These are phyloP conservation scores for Colletotrichum tamarilloi DNA, from an alignment of 2,329 filamentous ascomycete species.

Conservation along the genomic window DNA sequence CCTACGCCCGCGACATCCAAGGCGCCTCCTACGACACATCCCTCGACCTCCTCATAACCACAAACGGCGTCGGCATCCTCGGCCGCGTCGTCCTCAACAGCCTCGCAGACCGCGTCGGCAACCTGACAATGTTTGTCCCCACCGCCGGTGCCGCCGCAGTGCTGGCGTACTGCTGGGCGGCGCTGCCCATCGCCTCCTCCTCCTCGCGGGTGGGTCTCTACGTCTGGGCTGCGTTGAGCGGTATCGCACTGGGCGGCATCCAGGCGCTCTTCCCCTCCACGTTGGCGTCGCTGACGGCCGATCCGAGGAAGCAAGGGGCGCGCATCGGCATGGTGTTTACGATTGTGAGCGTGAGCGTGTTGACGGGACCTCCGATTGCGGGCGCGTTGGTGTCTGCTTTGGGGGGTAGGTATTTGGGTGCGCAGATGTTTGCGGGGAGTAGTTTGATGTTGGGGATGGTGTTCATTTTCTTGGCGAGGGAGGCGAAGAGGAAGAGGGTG, in stretches of 20 bases:
- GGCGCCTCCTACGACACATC: conserved; percentile 48
- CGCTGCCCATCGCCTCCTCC: conserved; percentile 39
- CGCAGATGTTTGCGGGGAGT: neutral
- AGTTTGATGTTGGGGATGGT: conserved; percentile 6
- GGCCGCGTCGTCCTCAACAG: conserved; percentile 50
- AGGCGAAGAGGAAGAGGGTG: conserved; percentile 37
- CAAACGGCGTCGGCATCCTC: conserved; percentile 53
- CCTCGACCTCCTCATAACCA: conserved; percentile 49
- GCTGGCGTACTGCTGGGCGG: conserved; percentile 66
- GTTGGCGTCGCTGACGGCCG: conserved; percentile 63
- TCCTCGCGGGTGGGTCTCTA: conserved; percentile 56
- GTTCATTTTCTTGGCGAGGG: neutral
- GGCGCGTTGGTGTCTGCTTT: conserved; percentile 58
- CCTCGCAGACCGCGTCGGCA: conserved; percentile 49
- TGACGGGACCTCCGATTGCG: conserved; percentile 62
- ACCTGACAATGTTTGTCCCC: conserved; percentile 60
- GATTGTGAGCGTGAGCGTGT: conserved; percentile 62
- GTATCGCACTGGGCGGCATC: conserved; percentile 70
- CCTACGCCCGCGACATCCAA: conserved; percentile 38
- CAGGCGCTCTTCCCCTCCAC: conserved; percentile 75
- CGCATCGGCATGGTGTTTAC: conserved; percentile 65
- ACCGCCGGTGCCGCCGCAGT: conserved; percentile 51
- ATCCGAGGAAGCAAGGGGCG: conserved; percentile 62
- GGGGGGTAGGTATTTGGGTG: conserved; percentile 28
- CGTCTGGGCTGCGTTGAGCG: conserved; percentile 71